These are phyloP conservation scores for Coemansia sp. DNA, from an alignment of 192 early-diverging fungal genomes.

Conservation along the genomic window DNA sequence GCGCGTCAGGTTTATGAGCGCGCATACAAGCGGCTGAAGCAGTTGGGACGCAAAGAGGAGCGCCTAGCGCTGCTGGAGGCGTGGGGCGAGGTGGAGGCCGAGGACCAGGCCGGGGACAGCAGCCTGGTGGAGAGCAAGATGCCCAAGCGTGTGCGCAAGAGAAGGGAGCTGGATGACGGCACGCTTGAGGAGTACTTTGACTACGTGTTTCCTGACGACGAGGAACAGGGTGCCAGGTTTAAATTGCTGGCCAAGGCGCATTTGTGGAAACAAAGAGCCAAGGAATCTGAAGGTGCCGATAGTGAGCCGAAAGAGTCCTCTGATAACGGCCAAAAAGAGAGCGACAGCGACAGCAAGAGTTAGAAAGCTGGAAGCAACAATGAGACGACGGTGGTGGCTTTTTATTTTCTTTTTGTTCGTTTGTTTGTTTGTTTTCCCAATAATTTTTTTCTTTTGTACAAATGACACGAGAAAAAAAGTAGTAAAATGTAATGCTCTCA, in stretches of 20 bases:
- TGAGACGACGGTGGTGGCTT: no score
- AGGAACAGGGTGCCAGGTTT: slow-evolving; percentile 78
- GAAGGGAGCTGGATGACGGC: slow-evolving; percentile 63
- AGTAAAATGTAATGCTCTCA: no score
- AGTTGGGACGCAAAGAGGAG: slow-evolving; percentile 78
- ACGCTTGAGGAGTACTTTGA: slow-evolving; percentile 98
- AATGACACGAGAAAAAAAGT: no score
- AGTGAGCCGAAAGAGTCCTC: background rate
- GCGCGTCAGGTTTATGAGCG: slow-evolving; percentile 77
- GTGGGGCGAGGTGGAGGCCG: slow-evolving; percentile 84
- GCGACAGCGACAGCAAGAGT: no score
- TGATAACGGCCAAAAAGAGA: background rate
- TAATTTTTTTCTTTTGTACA: no score
- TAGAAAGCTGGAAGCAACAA: no score
- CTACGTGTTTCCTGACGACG: slow-evolving; percentile 98
- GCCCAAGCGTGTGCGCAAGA: slow-evolving; percentile 91
- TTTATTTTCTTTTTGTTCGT: background rate
- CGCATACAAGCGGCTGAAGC: slow-evolving; percentile 70
- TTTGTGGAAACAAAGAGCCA: slow-evolving; percentile 66
- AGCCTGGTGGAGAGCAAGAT: slow-evolving; percentile 69
- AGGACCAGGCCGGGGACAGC: slow-evolving; percentile 58
- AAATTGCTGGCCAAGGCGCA: slow-evolving; percentile 92
- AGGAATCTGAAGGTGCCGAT: background rate
- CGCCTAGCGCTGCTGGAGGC: slow-evolving; percentile 72
- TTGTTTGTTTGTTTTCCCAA: background rate